phyloP scores from a whole-genome alignment of 2,329 filamentous ascomycete genomes.

The Lecanicillium sp. region DNA sequence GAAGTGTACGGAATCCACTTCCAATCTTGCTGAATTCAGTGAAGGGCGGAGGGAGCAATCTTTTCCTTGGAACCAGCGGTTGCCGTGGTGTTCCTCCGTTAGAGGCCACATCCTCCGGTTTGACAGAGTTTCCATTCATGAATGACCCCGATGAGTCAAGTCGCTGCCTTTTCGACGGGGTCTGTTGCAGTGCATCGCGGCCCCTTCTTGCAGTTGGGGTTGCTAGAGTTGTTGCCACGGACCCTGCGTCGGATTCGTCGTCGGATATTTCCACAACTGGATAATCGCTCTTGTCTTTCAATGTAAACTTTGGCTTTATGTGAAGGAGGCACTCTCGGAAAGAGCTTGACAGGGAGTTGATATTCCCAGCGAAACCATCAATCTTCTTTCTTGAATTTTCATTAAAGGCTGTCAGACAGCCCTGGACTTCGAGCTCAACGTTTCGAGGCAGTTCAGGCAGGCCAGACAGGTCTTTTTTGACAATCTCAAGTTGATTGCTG shows the following conservation, averaged over 20 bases:
- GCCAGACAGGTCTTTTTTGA: constrained; percentile 45
- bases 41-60: constrained; percentile 28
- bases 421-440: constrained; percentile 56
- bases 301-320: constrained; percentile 38
- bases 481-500: constrained; percentile 36
- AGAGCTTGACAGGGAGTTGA: constrained; percentile 38
- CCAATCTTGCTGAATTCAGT: constrained; percentile 29
- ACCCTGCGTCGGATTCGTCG: constrained; percentile 27
- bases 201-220: constrained; percentile 23
- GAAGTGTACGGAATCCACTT: constrained; percentile 35
- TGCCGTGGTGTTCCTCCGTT: constrained; percentile 14
- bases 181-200: constrained; percentile 17
- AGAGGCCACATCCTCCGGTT: constrained; percentile 26
- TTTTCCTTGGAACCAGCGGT: constrained; percentile 9
- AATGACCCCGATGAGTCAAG: constrained; percentile 1
- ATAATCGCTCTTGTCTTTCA: constrained; percentile 29
- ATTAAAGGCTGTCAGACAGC: constrained; percentile 51
- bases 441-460: constrained; percentile 64
- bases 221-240: constrained; percentile 12
- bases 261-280: constrained; percentile 30
- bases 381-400: constrained; percentile 43
- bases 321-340: constrained; percentile 42
- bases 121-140: constrained; percentile 18
- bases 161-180: constrained; percentile 20
- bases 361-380: constrained; percentile 34